These are phyloP conservation scores for Trichophyton mentagrophytes DNA, from an alignment of 2,329 filamentous ascomycete species.

Conservation along the genomic window DNA sequence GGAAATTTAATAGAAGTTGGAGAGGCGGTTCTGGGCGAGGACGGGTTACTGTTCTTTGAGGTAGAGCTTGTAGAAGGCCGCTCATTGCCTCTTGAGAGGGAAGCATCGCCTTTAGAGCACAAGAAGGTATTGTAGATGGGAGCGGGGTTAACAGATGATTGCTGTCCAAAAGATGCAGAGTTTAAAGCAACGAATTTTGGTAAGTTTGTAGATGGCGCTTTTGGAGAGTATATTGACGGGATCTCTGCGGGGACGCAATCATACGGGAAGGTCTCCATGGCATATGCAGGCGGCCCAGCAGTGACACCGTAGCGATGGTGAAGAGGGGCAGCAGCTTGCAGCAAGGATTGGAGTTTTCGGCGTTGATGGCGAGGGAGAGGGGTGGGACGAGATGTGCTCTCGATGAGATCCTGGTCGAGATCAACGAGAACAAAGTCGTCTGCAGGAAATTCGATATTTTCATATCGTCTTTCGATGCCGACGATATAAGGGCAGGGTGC, in stretches of 20 bases:
- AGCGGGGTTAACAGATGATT: conserved; percentile 43
- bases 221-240: conserved; percentile 61
- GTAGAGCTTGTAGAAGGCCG: conserved; percentile 62
- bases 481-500: conserved; percentile 96
- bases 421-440: conserved; percentile 95
- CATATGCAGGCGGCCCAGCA: conserved; percentile 82
- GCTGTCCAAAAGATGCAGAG: conserved; percentile 67
- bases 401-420: conserved; percentile 79
- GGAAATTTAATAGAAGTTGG: conserved; percentile 70
- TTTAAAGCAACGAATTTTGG: conserved; percentile 81
- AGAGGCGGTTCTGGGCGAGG: conserved; percentile 47
- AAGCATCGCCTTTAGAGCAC: conserved; percentile 55
- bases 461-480: conserved; percentile 81
- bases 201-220: conserved; percentile 56
- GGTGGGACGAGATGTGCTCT: conserved; percentile 65
- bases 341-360: conserved; percentile 72
- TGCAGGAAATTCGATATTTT: conserved; percentile 54
- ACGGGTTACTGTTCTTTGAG: conserved; percentile 39
- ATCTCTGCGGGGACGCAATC: conserved; percentile 85
- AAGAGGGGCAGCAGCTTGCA: conserved; percentile 84
- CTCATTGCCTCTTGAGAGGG: conserved; percentile 41
- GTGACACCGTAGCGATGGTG: conserved; percentile 79
- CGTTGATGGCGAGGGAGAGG: conserved; percentile 77
- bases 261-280: conserved; percentile 81
- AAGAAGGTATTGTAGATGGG: conserved; percentile 88